Evolutionary conservation across 352 stramenopile species (phyloP), one percentile per base, ranked within the genome.

Genomic region (Phytophthora nicotianae): DNA sequence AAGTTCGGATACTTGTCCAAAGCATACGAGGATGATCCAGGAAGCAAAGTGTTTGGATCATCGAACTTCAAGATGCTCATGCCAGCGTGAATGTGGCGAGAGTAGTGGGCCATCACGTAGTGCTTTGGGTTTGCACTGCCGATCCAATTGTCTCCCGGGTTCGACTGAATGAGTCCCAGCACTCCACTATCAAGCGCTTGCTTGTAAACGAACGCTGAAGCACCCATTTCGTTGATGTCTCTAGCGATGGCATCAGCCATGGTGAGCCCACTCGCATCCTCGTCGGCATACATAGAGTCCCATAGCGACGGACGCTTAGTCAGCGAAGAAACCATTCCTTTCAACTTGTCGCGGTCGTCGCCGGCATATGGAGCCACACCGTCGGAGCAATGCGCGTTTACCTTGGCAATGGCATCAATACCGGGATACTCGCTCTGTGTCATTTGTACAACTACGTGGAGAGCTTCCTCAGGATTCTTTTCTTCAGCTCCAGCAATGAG

Each of bases 161-260:
- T 35, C 29, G 29, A 35, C 9, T 35, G 29, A 35, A 35, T 35
- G 9, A 35, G 29, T 9, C 29, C 74, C 58, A 72, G 73, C 4
- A 65, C 70, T 23, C 63, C 71, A 29, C 65, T 75, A 55, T 83
- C 71, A 5, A 81, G 61, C 10, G 52, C 71, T 56, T 86, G 68
- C 58, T 69, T 75, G 60, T 81, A 83, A n/a, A 86, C 71, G 42
- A 83, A 85, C 5, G 68, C 74, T 21, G 68, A 70, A 4, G 70
- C 68, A 5, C 62, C 47, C 56, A 81, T 70, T 27, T 78, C 71
- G 54, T 83, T 80, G 40, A 83, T 75, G 37, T 83, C 74, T 23
- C 71, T 63, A 2, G 57, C 71, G 35, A 83, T 79, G 0, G 62
- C 70, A 55, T 81, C 61, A 7, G 62, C 70, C 58, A 86, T 69